A percentile compares a stretch with the other conserved stretches of the same genome.
Evolutionary conservation across 768 basidiomycete genomes (phyloP).

Genomic region (Kwoniella europaea): DNA sequence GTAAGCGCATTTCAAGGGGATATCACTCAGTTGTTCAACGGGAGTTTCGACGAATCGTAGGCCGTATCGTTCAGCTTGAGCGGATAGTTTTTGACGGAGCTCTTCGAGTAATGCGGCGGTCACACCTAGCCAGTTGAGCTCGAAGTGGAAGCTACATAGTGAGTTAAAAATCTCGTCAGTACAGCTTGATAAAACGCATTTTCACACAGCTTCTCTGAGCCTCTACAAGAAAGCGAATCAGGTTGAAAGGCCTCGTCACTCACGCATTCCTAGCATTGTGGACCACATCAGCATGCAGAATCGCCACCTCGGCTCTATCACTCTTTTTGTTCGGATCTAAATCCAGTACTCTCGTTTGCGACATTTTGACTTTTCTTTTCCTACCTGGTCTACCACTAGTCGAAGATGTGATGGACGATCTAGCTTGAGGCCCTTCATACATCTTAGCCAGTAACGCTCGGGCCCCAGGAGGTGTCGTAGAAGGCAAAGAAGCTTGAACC

Average conservation of each 20-base stretch:
- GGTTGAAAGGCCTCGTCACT: constrained; percentile 20
- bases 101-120: constrained; percentile 91
- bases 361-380: constrained; percentile 62
- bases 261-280: constrained; percentile 87
- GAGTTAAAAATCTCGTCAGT: neutral
- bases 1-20: constrained; percentile 82
- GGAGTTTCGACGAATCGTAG: constrained; percentile 91
- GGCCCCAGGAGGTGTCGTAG: constrained; percentile 17
- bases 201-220: too few species aligned
- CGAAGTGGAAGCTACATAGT: constrained; percentile 76
- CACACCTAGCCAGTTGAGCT: constrained; percentile 95
- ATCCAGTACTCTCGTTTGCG: constrained; percentile 89
- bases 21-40: constrained; percentile 86
- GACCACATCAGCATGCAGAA: constrained; percentile 90
- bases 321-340: constrained; percentile 67
- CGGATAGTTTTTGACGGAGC: constrained; percentile 76
- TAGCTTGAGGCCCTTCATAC: constrained; percentile 24
- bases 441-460: constrained; percentile 24
- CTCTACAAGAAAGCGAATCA: too few species aligned
- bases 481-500: neutral
- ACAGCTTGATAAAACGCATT: too few species aligned
- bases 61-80: constrained; percentile 84
- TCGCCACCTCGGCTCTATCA: constrained; percentile 83
- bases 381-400: constrained; percentile 16
- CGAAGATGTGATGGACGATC: neutral